Evolutionary conservation across 306 rosid species (phyloP), one percentile per base, ranked within the genome.

Genomic region (Cicer arietinum): DNA sequence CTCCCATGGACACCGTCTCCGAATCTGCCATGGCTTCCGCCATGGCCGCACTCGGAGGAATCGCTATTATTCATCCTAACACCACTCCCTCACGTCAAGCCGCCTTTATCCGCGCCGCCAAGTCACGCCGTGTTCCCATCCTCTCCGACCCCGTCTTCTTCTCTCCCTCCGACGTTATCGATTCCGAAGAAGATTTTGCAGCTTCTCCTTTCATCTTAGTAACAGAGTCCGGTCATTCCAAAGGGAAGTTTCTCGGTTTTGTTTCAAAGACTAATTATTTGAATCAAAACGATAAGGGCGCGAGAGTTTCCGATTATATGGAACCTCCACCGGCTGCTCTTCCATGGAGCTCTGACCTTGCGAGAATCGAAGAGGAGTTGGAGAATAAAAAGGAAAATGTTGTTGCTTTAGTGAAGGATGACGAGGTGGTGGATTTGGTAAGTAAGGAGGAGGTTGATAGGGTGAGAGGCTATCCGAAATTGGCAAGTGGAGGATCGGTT

Each of bases 1-100:
- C 98, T n/a, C 98, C 98, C 0, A 91, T 93, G 98, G 98, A 93
- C 71, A 91, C 97, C 11, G 92, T 93, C 52, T 91, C 96, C 7
- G 98, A 91, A 75, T 54, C 92, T 1, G 45, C 79, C 80, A 93
- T 91, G 98, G 93, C 97, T 46, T 57, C 85, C 4, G 71, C 96
- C 73, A 91, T 93, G 92, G 98, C 98, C 1, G 78, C 98, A 0
- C 87, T 91, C 0, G 97, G 97, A 1, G 97, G 92, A 14, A 74
- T 93, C 67, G 92, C 93, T 5, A 16, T 93, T 61, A 16, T 91
- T 53, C 98, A 91, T 81, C 81, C 92, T 43, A 93, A 93, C 77
- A 35, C 70, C 20, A 9, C 90, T 6, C 7, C 92, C 20, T 44
- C 81, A 14, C 73, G 25, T 1, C 98, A 93, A 30, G 93, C 92